Conservation (phyloP, 2,329 filamentous ascomycete genomes). For the Metarhizium anisopliae region DNA sequence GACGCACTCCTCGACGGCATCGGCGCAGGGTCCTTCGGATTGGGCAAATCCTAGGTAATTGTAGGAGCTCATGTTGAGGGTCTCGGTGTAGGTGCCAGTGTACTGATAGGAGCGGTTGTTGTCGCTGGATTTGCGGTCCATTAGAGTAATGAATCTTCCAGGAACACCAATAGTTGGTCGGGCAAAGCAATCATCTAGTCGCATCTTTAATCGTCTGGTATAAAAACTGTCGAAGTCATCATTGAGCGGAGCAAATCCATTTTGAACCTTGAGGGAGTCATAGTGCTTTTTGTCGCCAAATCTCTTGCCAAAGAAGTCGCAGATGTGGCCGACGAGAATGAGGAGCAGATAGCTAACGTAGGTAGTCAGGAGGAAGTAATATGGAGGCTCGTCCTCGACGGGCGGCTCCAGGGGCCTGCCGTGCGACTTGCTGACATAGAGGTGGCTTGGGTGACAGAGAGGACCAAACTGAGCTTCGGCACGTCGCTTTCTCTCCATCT, state of each 20-base stretch:
- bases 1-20: slow-evolving; percentile 79
- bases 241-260: slow-evolving; percentile 91
- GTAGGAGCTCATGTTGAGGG: slow-evolving; percentile 97
- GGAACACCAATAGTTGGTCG: slow-evolving; percentile 88
- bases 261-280: slow-evolving; percentile 68
- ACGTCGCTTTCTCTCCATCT: slow-evolving; percentile 65
- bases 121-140: slow-evolving; percentile 85
- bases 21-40: slow-evolving; percentile 91
- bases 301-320: slow-evolving; percentile 95
- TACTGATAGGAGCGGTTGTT: slow-evolving; percentile 86
- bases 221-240: slow-evolving; percentile 99
- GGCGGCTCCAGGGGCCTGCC: slow-evolving; percentile 74
- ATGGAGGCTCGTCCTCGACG: slow-evolving; percentile 89
- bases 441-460: slow-evolving; percentile 67
- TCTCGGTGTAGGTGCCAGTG: slow-evolving; percentile 86
- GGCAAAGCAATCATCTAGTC: slow-evolving; percentile 95
- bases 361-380: slow-evolving; percentile 93
- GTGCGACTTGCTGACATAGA: slow-evolving; percentile 81
- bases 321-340: slow-evolving; percentile 89
- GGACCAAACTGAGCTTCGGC: slow-evolving; percentile 89
- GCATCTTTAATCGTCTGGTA: slow-evolving; percentile 80
- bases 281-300: slow-evolving; percentile 80
- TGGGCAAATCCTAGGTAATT: slow-evolving; percentile 99
- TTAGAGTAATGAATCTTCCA: slow-evolving; percentile 83
- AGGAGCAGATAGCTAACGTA: slow-evolving; percentile 97